Evolutionary conservation across 768 basidiomycete genomes (phyloP).

Genomic region (Boletellus ananas): DNA sequence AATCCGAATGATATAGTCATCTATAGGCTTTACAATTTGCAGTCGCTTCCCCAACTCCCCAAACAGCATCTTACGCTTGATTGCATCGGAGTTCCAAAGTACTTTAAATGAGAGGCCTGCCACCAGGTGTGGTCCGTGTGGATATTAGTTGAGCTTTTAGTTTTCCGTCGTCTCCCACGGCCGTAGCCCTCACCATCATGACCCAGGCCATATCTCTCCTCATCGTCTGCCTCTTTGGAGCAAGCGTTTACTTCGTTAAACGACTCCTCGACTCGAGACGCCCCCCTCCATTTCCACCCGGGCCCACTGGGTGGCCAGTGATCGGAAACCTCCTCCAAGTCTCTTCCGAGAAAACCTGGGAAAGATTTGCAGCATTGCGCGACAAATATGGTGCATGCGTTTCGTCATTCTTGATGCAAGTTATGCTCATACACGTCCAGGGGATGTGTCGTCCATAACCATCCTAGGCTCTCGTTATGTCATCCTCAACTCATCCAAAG

Average conservation of each 20-base stretch:
- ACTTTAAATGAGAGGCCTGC: no score
- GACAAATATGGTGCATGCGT: slow-evolving; percentile 44
- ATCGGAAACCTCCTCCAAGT: slow-evolving; percentile 55
- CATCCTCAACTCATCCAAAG: slow-evolving; percentile 46
- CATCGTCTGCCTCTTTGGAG: slow-evolving; percentile 15
- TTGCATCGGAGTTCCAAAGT: no score
- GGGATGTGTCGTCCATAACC: slow-evolving; percentile 14
- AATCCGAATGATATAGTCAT: no score
- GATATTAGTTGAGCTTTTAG: no score
- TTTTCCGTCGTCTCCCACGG: no score
- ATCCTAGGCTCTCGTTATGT: slow-evolving; percentile 46
- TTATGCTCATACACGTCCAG: slow-evolving; percentile 2
- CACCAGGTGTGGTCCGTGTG: no score
- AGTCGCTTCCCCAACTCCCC: no score
- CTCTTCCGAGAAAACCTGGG: slow-evolving; percentile 48
- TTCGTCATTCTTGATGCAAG: not conserved
- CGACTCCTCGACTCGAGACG: not conserved
- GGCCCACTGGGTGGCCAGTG: slow-evolving; percentile 33
- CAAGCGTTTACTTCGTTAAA: slow-evolving; percentile 10
- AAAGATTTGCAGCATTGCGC: slow-evolving; percentile 51
- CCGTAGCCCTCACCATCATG: slow-evolving; percentile 5
- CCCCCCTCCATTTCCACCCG: slow-evolving; percentile 13
- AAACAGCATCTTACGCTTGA: no score
- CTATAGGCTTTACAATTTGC: no score
- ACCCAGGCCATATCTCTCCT: not conserved